phyloP scores from a whole-genome alignment of 768 basidiomycete genomes.

The Leucocoprinus birnbaumii region DNA sequence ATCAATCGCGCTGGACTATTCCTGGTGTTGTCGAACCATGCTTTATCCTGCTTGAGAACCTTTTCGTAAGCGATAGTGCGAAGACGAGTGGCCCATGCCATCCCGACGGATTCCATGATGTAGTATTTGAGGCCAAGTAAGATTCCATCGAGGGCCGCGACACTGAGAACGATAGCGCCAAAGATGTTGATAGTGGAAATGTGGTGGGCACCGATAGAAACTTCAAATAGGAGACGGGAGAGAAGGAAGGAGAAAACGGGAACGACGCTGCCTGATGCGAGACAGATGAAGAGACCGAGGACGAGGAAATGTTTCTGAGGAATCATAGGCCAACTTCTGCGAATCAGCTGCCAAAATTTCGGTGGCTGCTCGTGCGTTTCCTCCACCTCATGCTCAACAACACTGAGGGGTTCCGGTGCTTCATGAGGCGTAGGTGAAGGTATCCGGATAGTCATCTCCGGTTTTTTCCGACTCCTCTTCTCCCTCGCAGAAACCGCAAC shows the following conservation, averaged over 20 bases:
- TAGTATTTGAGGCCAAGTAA: constrained; percentile 76
- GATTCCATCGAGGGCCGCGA: constrained; percentile 76
- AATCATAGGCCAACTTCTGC: constrained; percentile 62
- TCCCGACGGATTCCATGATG: constrained; percentile 71
- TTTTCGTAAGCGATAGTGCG: constrained; percentile 53
- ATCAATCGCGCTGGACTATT: constrained; percentile 62
- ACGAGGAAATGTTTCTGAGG: constrained; percentile 71
- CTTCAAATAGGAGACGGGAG: constrained; percentile 74
- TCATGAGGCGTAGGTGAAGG: not conserved
- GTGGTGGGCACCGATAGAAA: constrained; percentile 69
- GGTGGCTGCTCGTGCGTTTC: constrained; percentile 22
- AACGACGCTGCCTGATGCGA: constrained; percentile 80
- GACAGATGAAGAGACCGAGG: constrained; percentile 65
- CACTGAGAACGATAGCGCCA: constrained; percentile 67
- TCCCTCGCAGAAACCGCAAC: constrained; percentile 26
- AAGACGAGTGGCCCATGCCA: constrained; percentile 70
- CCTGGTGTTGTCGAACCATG: constrained; percentile 75
- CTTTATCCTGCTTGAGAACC: constrained; percentile 78
- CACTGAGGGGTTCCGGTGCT: too few relatives aligned
- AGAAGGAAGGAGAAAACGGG: constrained; percentile 92
- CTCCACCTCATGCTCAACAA: constrained; percentile 2
- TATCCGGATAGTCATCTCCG: constrained; percentile 17
- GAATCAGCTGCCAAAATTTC: constrained; percentile 46
- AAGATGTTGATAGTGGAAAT: constrained; percentile 60
- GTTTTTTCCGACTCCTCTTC: constrained; percentile 19